Percentiles rank a stretch among this genome's conserved stretches.
phyloP scores from a whole-genome alignment of 75 land plant species.

The Cupressus sempervirens region DNA sequence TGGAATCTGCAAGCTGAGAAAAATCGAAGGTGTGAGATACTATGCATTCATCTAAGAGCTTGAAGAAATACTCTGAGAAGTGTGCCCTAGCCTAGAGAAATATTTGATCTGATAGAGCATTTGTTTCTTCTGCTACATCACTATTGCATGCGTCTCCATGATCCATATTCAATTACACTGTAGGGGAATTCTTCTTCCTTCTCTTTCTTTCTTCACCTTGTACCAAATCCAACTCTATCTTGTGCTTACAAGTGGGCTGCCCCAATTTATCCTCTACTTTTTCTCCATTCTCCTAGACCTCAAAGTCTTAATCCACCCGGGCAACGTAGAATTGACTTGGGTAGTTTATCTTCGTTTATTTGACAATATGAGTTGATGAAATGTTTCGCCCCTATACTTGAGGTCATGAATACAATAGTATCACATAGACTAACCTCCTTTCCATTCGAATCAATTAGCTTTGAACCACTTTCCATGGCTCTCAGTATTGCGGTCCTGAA shows the following conservation, averaged over 20 bases:
- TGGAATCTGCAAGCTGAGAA: constrained; percentile 19
- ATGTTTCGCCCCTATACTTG: constrained; percentile 31
- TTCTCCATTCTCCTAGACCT: not conserved
- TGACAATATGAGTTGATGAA: not conserved
- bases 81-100: not conserved
- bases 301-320: not conserved
- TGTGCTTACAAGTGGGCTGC: not conserved
- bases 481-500: constrained; percentile 36
- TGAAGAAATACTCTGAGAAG: constrained; percentile 19
- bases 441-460: constrained; percentile 68
- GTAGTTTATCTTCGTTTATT: not conserved
- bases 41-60: constrained; percentile 23
- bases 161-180: not conserved
- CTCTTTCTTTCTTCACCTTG: not conserved
- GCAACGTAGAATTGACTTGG: not conserved
- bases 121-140: constrained; percentile 1
- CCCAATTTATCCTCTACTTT: not conserved
- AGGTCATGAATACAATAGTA: constrained; percentile 66
- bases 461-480: constrained; percentile 78
- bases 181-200: not conserved
- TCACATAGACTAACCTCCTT: constrained; percentile 67
- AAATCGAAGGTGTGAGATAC: constrained; percentile 54
- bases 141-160: too few species aligned
- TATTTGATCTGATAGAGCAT: not conserved
- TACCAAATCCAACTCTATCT: not conserved